Evolutionary conservation across 2,329 filamentous ascomycete species (phyloP).

Genomic region (Fusarium siculi): DNA sequence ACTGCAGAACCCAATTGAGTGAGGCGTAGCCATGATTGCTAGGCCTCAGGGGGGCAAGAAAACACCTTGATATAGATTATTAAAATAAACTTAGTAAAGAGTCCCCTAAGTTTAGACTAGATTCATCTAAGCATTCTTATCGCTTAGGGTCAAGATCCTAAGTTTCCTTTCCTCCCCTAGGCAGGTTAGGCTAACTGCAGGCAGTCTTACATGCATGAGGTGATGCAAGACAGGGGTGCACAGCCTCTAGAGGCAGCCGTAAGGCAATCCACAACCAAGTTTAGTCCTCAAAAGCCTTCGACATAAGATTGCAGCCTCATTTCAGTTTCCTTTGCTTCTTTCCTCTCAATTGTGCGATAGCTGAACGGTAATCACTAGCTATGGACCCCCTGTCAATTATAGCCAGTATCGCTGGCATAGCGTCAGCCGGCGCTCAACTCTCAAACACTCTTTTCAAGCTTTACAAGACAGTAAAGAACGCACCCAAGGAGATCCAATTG

Average conservation of each 20-base stretch:
- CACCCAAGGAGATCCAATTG: not conserved
- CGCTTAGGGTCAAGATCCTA: not conserved
- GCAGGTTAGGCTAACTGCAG: not conserved
- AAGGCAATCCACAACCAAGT: constrained; percentile 2
- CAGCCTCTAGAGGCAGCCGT: constrained; percentile 15
- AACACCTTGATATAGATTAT: not conserved
- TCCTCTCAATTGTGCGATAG: not conserved
- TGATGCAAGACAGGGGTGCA: not conserved
- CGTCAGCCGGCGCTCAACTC: constrained; percentile 21
- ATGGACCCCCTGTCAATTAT: constrained; percentile 29
- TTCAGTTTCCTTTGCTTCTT: not conserved
- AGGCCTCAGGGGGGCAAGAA: not conserved
- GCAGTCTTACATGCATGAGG: not conserved
- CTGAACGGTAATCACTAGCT: not conserved
- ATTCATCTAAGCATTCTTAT: not conserved
- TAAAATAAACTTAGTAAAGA: not conserved
- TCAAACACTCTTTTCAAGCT: constrained; percentile 18
- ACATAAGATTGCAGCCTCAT: not conserved
- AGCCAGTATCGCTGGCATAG: constrained; percentile 29
- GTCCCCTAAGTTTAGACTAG: not conserved
- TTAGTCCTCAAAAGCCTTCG: not conserved
- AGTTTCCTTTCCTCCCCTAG: not conserved
- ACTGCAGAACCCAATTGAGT: not conserved
- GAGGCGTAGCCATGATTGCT: not conserved
- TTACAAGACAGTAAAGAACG: constrained; percentile 6